Percentiles rank a stretch among this genome's conserved stretches.
Conservation (phyloP, 768 basidiomycete genomes). For the Suillus plorans region DNA sequence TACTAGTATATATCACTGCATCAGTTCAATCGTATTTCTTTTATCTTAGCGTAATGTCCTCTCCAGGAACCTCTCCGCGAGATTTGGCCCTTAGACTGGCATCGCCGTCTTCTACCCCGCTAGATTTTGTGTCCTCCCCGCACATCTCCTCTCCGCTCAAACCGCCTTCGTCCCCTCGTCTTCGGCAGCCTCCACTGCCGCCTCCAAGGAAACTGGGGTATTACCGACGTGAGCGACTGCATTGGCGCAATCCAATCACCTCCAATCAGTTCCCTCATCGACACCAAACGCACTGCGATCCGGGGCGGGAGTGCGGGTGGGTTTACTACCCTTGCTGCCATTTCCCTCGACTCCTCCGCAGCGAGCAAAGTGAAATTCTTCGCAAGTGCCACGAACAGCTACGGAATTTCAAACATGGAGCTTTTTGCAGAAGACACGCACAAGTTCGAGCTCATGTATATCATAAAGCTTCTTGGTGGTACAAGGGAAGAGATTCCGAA, state of each 20-base stretch:
- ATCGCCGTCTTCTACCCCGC: neutral
- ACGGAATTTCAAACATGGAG: conserved; percentile 64
- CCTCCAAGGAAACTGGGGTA: conserved; percentile 65
- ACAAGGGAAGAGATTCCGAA: conserved; percentile 50
- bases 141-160: conserved; percentile 28
- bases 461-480: conserved; percentile 64
- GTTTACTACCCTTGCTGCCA: conserved; percentile 57
- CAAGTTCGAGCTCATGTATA: conserved; percentile 65
- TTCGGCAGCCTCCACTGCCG: conserved; percentile 23
- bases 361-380: conserved; percentile 56
- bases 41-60: neutral
- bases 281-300: conserved; percentile 62
- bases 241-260: conserved; percentile 47
- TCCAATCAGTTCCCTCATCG: conserved; percentile 49
- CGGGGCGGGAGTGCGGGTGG: conserved; percentile 77
- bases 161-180: conserved; percentile 14
- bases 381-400: conserved; percentile 67
- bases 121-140: conserved; percentile 21
- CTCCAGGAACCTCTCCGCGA: neutral
- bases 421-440: conserved; percentile 63
- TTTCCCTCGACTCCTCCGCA: conserved; percentile 45
- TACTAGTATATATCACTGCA: neutral
- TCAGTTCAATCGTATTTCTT: neutral
- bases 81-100: neutral
- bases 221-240: conserved; percentile 67